Base-by-base conservation (phyloP, 2,329 filamentous ascomycete genomes). In the Fusarium siculi region DNA sequence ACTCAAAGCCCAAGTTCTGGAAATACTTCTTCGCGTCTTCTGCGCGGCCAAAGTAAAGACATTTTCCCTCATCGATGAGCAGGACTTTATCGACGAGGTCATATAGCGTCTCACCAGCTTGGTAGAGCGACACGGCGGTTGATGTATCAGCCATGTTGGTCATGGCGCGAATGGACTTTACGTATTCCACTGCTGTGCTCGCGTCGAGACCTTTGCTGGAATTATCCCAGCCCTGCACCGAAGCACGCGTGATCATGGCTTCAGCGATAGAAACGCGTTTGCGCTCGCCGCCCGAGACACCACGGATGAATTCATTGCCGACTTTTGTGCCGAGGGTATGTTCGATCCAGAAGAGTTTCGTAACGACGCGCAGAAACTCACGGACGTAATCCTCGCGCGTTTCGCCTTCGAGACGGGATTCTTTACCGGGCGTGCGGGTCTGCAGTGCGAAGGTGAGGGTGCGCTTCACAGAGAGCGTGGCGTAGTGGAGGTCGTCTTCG, bases 261-360 rank as follows among this genome's bases (percentile, higher is more conserved):
- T 95, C 92, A 2, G 91, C 92, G 69, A 95, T 93, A 43, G 89
- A 92, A 5, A 95, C 93, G 79, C 93, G 90, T 82, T 95, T 94
- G 60, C 90, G 85, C 78, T 92, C 90, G 44, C 90, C 90, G 30
- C 90, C 90, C 8, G 87, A 90, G 0, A 92, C 86, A 32, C 83
- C 83, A 10, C 91, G 87, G n/a, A 93, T 86, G 46, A 91, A 87
- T 69, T 93, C 91, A 68, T 93, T 89, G 14, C 92, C 92, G 16
- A 94, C 90, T 70, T 89, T 89, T 0, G 92, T 93, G n/a, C 88
- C 85, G 46, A 92, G 81, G 0, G 91, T 92, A 74, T 93, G 91
- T 58, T 90, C 88, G 30, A 93, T 92, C 84, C 91, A 92, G 74
- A 94, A 92, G 0, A 94, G 83, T 70, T 92, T 92, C 39, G 92